phyloP scores from a whole-genome alignment of 129 eudicot genomes.

The Glebionis coronaria region DNA sequence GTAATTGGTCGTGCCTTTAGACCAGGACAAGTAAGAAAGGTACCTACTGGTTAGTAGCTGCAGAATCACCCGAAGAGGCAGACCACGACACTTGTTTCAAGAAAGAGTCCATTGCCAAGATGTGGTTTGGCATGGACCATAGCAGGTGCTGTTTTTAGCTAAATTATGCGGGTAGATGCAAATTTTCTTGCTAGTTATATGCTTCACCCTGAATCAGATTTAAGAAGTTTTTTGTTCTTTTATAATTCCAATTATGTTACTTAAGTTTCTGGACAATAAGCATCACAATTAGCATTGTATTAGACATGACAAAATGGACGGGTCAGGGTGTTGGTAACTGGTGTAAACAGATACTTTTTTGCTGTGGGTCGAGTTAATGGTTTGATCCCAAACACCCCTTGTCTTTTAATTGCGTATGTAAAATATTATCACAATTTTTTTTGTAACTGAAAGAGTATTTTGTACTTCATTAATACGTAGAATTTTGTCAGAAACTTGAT shows the following conservation, averaged over 20 bases:
- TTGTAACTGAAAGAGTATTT: no score
- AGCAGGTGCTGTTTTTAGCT: constrained; percentile 4
- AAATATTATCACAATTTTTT: no score
- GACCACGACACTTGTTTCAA: constrained; percentile 61
- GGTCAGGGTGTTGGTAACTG: no score
- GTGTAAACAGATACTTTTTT: no score
- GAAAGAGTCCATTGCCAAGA: constrained; percentile 72
- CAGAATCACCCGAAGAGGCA: constrained; percentile 45
- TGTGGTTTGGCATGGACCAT: constrained; percentile 53
- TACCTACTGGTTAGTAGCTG: constrained; percentile 39
- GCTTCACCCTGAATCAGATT: background rate
- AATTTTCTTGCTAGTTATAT: background rate
- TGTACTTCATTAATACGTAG: no score
- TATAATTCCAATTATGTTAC: background rate
- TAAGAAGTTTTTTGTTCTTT: background rate
- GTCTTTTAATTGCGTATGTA: no score
- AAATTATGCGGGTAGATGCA: background rate
- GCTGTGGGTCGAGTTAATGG: no score
- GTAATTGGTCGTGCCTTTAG: constrained; percentile 53
- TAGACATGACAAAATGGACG: no score
- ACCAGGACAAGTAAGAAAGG: constrained; percentile 42
- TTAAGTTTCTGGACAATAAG: no score
- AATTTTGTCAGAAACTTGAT: no score
- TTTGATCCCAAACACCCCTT: no score
- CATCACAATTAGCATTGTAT: no score